phyloP scores from a whole-genome alignment of 169 alveolate species.

The Cryptosporidium ubiquitum region DNA sequence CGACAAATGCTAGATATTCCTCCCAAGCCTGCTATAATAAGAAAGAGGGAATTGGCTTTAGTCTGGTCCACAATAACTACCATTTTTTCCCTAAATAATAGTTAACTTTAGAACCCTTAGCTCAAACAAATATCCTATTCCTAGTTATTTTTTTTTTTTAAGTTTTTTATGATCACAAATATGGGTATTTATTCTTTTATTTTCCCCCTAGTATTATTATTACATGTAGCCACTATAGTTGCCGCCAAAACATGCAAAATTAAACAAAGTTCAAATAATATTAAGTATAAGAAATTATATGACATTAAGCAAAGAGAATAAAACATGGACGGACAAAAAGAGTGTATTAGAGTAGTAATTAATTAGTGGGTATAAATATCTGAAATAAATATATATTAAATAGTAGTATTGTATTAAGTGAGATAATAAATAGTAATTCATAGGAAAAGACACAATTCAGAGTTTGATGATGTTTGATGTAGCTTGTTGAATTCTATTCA shows the following conservation, averaged over 20 bases:
- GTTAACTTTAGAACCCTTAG: not conserved
- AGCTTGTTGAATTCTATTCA: constrained; percentile 34
- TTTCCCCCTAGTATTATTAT: not conserved
- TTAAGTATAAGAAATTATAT: not conserved
- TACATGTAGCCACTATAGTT: not conserved
- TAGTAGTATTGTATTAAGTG: not conserved
- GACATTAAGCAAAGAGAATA: not conserved
- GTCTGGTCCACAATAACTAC: constrained; percentile 46
- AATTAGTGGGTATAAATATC: not conserved
- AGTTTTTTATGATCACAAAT: not conserved
- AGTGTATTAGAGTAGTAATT: not conserved
- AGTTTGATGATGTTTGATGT: not conserved
- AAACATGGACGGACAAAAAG: not conserved
- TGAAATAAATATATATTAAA: not conserved
- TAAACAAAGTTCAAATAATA: not conserved
- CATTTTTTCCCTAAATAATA: not conserved
- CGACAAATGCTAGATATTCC: constrained; percentile 54
- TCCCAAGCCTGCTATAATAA: constrained; percentile 46
- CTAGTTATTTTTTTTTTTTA: not conserved
- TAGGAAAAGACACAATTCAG: not conserved
- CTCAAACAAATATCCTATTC: not conserved
- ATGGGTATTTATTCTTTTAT: not conserved
- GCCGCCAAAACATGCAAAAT: constrained; percentile 12
- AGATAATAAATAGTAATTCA: not conserved
- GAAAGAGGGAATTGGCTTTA: constrained; percentile 28